Percentiles rank a stretch among this genome's conserved stretches.
Conservation (phyloP, 176 grass and related monocot species). For the Carex scoparia region DNA sequence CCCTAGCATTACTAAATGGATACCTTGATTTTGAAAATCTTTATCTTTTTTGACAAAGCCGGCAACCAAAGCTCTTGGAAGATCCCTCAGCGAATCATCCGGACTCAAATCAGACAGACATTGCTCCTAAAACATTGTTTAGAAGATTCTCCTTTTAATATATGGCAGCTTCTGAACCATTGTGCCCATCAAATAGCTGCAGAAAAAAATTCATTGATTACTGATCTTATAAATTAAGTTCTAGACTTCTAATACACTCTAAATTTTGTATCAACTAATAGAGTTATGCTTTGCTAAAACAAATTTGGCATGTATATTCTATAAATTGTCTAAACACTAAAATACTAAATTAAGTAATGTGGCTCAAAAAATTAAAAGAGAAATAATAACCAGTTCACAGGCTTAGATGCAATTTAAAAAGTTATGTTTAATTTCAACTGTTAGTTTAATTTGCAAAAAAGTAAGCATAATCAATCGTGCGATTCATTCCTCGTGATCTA, state of each 20-base stretch:
- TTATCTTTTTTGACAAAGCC: constrained; percentile 96
- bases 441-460: not conserved
- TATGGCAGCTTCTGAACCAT: constrained; percentile 77
- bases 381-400: not conserved
- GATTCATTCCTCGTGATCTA: not conserved
- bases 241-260: not conserved
- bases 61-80: constrained; percentile 77
- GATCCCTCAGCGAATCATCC: constrained; percentile 88
- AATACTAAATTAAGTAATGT: not conserved
- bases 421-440: not conserved
- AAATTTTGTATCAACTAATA: constrained; percentile 4
- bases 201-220: constrained; percentile 7
- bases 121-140: constrained; percentile 71
- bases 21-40: constrained; percentile 68
- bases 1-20: not conserved
- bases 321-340: not conserved
- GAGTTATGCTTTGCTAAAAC: not conserved
- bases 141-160: constrained; percentile 75
- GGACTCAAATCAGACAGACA: constrained; percentile 57
- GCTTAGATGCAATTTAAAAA: too few relatives aligned
- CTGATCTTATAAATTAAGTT: not conserved
- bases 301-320: not conserved
- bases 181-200: constrained; percentile 96
- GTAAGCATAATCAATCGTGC: not conserved
- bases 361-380: not conserved